phyloP scores from a whole-genome alignment of 345 rosid species.

The Gossypium turneri region DNA sequence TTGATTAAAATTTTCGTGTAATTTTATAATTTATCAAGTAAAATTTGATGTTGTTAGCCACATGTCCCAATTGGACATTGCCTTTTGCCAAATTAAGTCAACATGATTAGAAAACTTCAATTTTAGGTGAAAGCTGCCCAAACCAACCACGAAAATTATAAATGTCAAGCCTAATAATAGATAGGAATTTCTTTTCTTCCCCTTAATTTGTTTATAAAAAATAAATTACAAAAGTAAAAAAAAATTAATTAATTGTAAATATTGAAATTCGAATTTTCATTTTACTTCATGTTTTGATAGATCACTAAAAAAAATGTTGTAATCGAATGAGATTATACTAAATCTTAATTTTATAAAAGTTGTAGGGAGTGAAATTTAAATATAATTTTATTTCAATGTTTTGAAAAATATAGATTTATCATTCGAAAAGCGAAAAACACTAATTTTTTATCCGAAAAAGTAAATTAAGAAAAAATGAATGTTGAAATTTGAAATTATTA shows the following conservation, averaged over 20 bases:
- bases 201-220: not conserved
- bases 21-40: not conserved
- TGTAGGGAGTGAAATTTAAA: no score
- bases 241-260: not conserved
- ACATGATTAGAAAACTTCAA: conserved; percentile 5
- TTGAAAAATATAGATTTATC: no score
- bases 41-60: not conserved
- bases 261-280: not conserved
- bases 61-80: not conserved
- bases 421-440: no score
- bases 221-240: not conserved
- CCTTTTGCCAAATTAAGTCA: conserved; percentile 11
- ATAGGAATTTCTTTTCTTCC: not conserved
- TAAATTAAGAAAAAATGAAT: not conserved
- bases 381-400: no score
- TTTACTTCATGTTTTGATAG: no score
- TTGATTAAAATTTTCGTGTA: no score
- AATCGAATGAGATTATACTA: no score
- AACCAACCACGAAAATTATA: conserved; percentile 7
- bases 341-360: no score
- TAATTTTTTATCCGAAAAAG: no score
- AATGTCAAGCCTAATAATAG: not conserved
- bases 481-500: not conserved
- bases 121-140: conserved; percentile 16
- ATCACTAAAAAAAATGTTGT: no score